Conservation (phyloP, 1,284 basidiomycete species). For the Cryptococcus jaspeensis region DNA sequence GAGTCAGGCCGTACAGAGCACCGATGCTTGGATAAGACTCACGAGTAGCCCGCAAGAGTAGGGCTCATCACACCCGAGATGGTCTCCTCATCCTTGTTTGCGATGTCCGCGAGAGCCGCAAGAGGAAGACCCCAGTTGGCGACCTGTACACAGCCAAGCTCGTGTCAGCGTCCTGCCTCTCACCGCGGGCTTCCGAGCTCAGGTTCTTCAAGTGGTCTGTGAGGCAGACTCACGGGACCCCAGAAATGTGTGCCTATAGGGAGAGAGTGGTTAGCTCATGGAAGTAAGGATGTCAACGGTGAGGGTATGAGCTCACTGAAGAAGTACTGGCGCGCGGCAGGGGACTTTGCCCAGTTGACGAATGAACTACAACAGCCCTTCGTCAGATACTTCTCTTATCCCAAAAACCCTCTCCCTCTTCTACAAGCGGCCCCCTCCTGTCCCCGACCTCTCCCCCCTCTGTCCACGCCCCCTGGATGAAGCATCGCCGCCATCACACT, state of each 20-base stretch:
- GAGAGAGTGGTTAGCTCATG: constrained; percentile 1
- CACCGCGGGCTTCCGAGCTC: too few species aligned
- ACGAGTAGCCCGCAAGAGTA: constrained; percentile 87
- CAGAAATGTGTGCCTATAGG: constrained; percentile 86
- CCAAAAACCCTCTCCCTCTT: not conserved
- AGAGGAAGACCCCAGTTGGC: constrained; percentile 97
- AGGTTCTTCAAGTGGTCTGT: not conserved
- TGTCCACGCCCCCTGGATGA: too few species aligned
- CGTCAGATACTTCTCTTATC: not conserved
- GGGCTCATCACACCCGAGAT: constrained; percentile 93
- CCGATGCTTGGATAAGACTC: constrained; percentile 54
- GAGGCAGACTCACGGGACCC: constrained; percentile 71
- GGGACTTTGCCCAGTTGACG: constrained; percentile 79
- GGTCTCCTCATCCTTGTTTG: constrained; percentile 82
- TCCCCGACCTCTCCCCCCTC: too few species aligned
- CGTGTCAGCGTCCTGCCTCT: too few species aligned
- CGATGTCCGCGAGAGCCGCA: constrained; percentile 82
- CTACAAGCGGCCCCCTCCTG: not conserved
- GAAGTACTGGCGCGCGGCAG: constrained; percentile 86
- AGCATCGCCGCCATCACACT: too few species aligned
- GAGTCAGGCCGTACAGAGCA: too few species aligned
- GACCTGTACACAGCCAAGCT: constrained; percentile 57
- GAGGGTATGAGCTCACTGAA: constrained; percentile 64
- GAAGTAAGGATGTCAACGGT: constrained; percentile 2
- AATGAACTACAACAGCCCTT: constrained; percentile 52